phyloP scores from a whole-genome alignment of 169 alveolate species.

The Plasmodium fragile region DNA sequence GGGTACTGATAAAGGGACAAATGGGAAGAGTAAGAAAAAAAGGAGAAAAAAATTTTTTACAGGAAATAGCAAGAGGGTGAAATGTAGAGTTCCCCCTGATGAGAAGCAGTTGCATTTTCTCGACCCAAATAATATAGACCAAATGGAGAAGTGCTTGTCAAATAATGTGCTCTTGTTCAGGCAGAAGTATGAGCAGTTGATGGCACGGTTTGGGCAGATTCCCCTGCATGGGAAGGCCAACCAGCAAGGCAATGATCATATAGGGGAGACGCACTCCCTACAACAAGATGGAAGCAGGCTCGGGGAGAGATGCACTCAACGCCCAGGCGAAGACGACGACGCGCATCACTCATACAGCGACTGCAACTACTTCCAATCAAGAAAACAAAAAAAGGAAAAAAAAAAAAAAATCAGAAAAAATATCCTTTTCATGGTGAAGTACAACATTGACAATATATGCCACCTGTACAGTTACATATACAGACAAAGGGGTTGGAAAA shows the following conservation, averaged over 20 bases:
- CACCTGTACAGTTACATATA: not conserved
- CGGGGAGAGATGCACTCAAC: not conserved
- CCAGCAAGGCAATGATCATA: not conserved
- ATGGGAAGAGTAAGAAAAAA: not conserved
- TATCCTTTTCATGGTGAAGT: conserved; percentile 52
- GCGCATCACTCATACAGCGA: conserved; percentile 14
- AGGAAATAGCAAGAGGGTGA: not conserved
- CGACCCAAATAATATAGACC: not conserved
- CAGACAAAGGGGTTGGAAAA: not conserved
- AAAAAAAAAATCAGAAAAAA: conserved; percentile 51
- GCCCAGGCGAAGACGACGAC: not conserved
- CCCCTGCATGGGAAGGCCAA: not conserved
- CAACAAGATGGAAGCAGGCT: not conserved
- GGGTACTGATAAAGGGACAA: not conserved
- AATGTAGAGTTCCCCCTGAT: not conserved
- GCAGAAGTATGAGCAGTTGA: conserved; percentile 12
- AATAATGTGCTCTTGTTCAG: conserved; percentile 16
- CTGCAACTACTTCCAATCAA: conserved; percentile 8
- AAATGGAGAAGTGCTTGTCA: not conserved
- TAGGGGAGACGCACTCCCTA: not conserved
- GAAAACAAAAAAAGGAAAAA: not conserved
- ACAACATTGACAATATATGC: conserved; percentile 60
- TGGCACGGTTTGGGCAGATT: not conserved
- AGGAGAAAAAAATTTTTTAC: not conserved
- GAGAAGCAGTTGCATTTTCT: not conserved